Conservation (phyloP, 306 rosid species). For the Cucumis hystrix region DNA sequence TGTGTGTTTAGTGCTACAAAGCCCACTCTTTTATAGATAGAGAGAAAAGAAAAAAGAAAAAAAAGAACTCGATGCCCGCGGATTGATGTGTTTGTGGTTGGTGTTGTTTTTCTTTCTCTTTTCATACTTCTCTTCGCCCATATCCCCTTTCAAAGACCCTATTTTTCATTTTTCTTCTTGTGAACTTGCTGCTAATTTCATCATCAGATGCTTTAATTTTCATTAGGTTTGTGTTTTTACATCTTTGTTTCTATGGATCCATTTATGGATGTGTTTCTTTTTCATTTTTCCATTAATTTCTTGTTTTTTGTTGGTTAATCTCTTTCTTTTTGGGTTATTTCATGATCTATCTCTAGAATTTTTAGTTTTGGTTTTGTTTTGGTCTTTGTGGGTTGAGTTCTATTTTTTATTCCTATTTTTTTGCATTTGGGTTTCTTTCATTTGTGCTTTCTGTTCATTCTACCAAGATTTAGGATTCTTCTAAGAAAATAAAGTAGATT, state of each 20-base stretch:
- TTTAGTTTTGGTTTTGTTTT: background rate
- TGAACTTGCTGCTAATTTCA: background rate
- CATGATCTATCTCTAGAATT: background rate
- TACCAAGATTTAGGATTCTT: background rate
- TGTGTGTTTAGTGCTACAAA: conserved; percentile 25
- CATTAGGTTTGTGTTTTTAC: background rate
- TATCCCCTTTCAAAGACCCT: background rate
- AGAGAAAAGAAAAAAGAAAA: background rate
- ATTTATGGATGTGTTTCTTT: background rate
- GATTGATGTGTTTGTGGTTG: conserved; percentile 52
- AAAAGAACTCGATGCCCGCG: conserved; percentile 42
- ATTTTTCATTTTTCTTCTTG: background rate
- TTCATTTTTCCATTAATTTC: background rate
- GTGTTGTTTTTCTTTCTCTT: conserved; percentile 18
- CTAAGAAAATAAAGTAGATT: background rate
- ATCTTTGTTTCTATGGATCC: background rate
- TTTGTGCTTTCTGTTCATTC: background rate
- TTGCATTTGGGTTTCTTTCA: background rate
- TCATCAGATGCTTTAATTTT: background rate
- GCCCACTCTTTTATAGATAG: conserved; percentile 17
- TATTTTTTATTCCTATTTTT: background rate
- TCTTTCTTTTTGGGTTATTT: background rate
- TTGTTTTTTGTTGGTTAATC: background rate
- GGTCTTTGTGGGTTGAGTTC: background rate
- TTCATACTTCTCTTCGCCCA: background rate